phyloP scores from a whole-genome alignment of 306 rosid genomes.

The Comarum palustre region DNA sequence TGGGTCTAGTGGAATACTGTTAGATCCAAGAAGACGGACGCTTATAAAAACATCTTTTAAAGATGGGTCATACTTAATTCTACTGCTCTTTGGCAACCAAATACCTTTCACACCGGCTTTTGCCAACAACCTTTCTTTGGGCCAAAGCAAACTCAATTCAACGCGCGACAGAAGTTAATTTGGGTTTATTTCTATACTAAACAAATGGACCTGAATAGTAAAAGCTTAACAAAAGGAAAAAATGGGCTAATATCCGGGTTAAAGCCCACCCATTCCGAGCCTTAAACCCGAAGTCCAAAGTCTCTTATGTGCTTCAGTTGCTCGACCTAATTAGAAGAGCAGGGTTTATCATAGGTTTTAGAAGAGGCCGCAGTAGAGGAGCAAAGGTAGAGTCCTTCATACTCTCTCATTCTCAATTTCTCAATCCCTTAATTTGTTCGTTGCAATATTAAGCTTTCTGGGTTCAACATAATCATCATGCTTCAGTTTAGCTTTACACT shows the following conservation, averaged over 20 bases:
- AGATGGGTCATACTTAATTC: too few relatives aligned
- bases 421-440: background rate
- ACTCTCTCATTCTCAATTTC: background rate
- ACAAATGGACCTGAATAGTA: too few relatives aligned
- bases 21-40: too few relatives aligned
- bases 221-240: too few relatives aligned
- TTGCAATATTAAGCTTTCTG: background rate
- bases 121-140: too few relatives aligned
- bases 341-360: conserved; percentile 17
- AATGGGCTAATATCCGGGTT: background rate
- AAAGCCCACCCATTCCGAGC: background rate
- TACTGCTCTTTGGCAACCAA: too few relatives aligned
- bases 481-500: background rate
- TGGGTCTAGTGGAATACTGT: too few relatives aligned
- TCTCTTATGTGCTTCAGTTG: background rate
- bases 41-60: too few relatives aligned
- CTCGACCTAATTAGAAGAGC: background rate
- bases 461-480: background rate
- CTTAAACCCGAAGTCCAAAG: background rate
- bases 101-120: too few relatives aligned
- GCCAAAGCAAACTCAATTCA: too few relatives aligned
- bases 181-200: too few relatives aligned
- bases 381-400: background rate
- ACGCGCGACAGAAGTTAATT: too few relatives aligned
- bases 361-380: conserved; percentile 1